These are phyloP conservation scores for Lumnitzera racemosa DNA, from an alignment of 345 rosid genomes.

Conservation along the genomic window DNA sequence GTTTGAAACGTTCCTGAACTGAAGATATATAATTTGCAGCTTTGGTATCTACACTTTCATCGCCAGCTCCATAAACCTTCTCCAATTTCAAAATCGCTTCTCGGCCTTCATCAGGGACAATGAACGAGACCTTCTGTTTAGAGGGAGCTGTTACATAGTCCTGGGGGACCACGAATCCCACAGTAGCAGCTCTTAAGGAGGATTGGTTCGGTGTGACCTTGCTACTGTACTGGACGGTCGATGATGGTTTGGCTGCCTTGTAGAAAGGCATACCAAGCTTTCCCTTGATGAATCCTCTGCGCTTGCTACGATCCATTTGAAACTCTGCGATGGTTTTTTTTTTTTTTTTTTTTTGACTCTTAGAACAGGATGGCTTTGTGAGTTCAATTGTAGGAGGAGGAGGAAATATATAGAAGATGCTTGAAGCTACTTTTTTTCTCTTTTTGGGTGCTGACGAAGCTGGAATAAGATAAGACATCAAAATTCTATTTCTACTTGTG, in stretches of 20 bases:
- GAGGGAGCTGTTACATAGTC: conserved; percentile 27
- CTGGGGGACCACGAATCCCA: conserved; percentile 19
- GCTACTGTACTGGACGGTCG: conserved; percentile 19
- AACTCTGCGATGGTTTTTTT: no score
- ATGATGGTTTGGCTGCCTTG: conserved; percentile 21
- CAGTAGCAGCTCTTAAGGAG: conserved; percentile 11
- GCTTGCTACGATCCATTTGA: conserved; percentile 28
- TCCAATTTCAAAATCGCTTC: conserved; percentile 24
- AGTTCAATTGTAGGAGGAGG: conserved; percentile 1
- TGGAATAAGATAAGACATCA: conserved; percentile 23
- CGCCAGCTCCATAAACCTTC: conserved; percentile 22
- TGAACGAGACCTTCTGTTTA: conserved; percentile 29
- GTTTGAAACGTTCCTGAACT: conserved; percentile 56
- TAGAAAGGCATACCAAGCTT: conserved; percentile 36
- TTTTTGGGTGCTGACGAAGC: not conserved
- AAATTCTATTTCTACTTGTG: conserved; percentile 16
- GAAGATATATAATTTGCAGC: conserved; percentile 43
- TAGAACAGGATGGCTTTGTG: conserved; percentile 3
- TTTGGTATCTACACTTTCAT: conserved; percentile 37
- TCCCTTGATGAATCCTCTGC: conserved; percentile 45
- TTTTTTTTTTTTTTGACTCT: no score
- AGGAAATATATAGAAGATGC: conserved; percentile 21
- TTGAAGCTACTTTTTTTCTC: not conserved
- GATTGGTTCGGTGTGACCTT: conserved; percentile 23
- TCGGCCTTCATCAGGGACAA: conserved; percentile 15